These are phyloP conservation scores for Aspergillus awamori DNA, from an alignment of 2,329 filamentous ascomycete genomes.

Conservation along the genomic window DNA sequence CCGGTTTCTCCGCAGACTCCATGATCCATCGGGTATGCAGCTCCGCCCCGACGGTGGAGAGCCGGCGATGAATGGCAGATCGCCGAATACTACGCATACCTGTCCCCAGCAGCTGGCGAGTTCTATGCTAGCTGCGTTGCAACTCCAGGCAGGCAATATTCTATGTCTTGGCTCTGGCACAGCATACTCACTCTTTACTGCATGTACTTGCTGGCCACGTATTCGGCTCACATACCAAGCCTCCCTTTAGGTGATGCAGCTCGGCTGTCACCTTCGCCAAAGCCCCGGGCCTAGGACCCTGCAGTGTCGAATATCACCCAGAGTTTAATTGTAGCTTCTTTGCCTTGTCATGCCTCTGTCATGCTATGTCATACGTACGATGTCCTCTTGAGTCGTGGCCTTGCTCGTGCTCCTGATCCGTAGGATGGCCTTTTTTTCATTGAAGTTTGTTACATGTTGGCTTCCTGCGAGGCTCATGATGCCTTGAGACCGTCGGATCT, in stretches of 20 bases:
- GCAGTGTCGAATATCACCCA: background rate
- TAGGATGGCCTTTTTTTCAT: background rate
- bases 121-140: background rate
- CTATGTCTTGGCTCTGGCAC: background rate
- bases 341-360: background rate
- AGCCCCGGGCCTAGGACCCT: constrained; percentile 1
- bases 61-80: background rate
- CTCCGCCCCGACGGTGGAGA: constrained; percentile 4
- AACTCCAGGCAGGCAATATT: constrained; percentile 11
- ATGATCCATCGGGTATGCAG: background rate
- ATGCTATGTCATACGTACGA: background rate
- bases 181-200: background rate
- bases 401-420: background rate
- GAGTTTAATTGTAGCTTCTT: background rate
- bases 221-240: constrained; percentile 2
- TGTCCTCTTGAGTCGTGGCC: background rate
- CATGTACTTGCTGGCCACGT: background rate
- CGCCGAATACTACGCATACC: background rate
- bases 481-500: background rate
- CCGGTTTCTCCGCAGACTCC: constrained; percentile 3
- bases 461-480: background rate
- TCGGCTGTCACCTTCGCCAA: background rate
- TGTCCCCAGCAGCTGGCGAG: background rate
- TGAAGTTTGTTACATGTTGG: background rate
- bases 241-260: background rate